Percentiles rank a stretch among this genome's conserved stretches.
Conservation (phyloP, 2,329 filamentous ascomycete genomes). For the Fusarium scirpi region DNA sequence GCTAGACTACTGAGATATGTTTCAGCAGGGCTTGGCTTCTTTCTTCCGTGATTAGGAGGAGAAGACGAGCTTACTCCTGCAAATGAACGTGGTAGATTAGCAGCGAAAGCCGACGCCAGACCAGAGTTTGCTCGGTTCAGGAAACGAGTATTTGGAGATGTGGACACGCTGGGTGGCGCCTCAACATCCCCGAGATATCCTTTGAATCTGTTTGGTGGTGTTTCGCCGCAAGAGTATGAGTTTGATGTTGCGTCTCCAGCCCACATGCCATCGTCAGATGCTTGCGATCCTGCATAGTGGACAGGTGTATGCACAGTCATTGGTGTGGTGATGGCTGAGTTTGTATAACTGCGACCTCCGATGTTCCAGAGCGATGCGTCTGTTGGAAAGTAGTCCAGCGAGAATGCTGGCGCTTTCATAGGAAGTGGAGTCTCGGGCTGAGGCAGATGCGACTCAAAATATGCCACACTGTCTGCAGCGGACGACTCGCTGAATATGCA, state of each 20-base stretch:
- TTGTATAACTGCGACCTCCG: constrained; percentile 64
- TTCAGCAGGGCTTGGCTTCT: constrained; percentile 72
- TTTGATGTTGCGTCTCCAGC: constrained; percentile 65
- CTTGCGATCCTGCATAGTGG: constrained; percentile 66
- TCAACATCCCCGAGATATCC: constrained; percentile 61
- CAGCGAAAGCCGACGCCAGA: constrained; percentile 66
- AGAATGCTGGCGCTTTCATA: constrained; percentile 75
- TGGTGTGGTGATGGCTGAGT: constrained; percentile 68
- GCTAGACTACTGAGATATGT: constrained; percentile 68
- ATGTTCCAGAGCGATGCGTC: constrained; percentile 66
- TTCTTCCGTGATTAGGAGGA: constrained; percentile 59
- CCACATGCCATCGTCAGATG: constrained; percentile 67
- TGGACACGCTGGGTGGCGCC: constrained; percentile 66
- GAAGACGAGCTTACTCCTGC: constrained; percentile 57
- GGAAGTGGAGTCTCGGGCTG: constrained; percentile 72
- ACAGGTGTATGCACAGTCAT: constrained; percentile 68
- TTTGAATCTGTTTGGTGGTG: constrained; percentile 65
- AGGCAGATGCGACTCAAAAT: constrained; percentile 67
- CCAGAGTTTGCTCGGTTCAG: constrained; percentile 67
- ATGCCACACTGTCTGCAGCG: constrained; percentile 66
- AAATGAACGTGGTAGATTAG: constrained; percentile 65
- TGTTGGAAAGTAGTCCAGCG: constrained; percentile 74
- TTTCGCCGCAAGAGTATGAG: constrained; percentile 72
- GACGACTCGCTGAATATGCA: constrained; percentile 75
- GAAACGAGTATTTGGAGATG: constrained; percentile 67